Percentiles rank a stretch among this genome's conserved stretches.
Evolutionary conservation across 345 rosid species (phyloP).

Genomic region (Raphanus raphanistrum): DNA sequence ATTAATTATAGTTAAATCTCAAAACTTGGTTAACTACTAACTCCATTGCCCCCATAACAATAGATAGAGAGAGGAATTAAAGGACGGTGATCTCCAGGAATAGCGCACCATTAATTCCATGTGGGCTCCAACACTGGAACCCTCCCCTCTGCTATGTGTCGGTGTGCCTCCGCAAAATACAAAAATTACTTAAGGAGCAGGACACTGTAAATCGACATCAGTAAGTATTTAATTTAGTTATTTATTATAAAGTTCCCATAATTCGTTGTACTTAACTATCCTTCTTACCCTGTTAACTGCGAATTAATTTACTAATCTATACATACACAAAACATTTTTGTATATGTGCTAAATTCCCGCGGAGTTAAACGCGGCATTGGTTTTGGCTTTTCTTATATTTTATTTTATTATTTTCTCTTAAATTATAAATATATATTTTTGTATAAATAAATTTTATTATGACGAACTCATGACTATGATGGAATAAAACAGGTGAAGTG

Average conservation of each 20-base stretch:
- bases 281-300: neutral
- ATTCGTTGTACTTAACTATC: neutral
- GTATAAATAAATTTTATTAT: neutral
- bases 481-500: slow-evolving; percentile 14
- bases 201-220: neutral
- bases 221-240: neutral
- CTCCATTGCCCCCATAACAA: neutral
- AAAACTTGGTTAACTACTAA: slow-evolving; percentile 1
- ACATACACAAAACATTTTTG: neutral
- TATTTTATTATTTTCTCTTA: slow-evolving; percentile 13
- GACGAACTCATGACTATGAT: slow-evolving; percentile 28
- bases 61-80: slow-evolving; percentile 21
- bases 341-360: slow-evolving; percentile 36
- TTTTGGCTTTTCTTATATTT: slow-evolving; percentile 40
- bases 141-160: slow-evolving; percentile 27
- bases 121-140: slow-evolving; percentile 37
- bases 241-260: neutral
- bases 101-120: slow-evolving; percentile 40
- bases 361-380: slow-evolving; percentile 57
- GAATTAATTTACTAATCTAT: neutral
- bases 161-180: slow-evolving; percentile 47
- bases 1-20: neutral
- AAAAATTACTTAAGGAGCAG: slow-evolving; percentile 8
- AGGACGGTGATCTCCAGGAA: slow-evolving; percentile 39
- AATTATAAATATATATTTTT: neutral